Base-by-base conservation (phyloP, 1,284 basidiomycete species). In the Leccinum angustisporum region DNA sequence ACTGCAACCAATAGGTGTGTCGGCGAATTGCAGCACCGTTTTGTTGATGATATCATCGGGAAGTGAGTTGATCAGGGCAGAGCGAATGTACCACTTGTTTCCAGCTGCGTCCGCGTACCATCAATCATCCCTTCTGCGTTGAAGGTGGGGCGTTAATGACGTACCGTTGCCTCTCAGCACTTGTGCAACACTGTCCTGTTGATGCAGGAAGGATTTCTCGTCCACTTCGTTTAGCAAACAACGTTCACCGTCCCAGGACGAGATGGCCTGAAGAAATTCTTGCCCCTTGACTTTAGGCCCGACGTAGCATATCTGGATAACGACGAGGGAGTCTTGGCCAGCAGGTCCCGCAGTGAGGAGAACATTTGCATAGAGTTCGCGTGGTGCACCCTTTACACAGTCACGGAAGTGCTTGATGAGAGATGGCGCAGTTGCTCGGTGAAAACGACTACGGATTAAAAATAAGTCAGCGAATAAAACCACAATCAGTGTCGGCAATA, bases 331-430 rank as follows among this genome's bases (percentile, higher is more conserved):
- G 67, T 92, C 89, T 68, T 90, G 83, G 57, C 86, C 86, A 13
- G 84, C 85, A 6, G 95, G 91, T 18, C 93, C 94, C 0, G 94
- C 93, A 0, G 94, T 96, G 60, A 97, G 83, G 60, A 96, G 84
- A 46, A 94, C 85, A 72, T 96, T 96, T 38, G 91, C 89, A 74
- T 97, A 96, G 16, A 96, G 83, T 70, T 94, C 88, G 27, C 89
- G 83, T 14, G 94, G 92, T 4, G 91, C 90, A 38, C 86, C 86
- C 71, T 96, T 96, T 76, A 96, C 84, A 71, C 94, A 95, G 75
- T 97, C 95, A 31, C 94, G 86, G 80, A 95, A 94, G 75, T 97
- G 94, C 66, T 88, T 90, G 72, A 97, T 88, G 38, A 97, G 83
- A 7, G 91, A 94, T 8, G 92, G 86, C 0, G 94, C 90, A 0